These are phyloP conservation scores for Populus davidiana DNA, from an alignment of 345 rosid genomes.

Conservation along the genomic window DNA sequence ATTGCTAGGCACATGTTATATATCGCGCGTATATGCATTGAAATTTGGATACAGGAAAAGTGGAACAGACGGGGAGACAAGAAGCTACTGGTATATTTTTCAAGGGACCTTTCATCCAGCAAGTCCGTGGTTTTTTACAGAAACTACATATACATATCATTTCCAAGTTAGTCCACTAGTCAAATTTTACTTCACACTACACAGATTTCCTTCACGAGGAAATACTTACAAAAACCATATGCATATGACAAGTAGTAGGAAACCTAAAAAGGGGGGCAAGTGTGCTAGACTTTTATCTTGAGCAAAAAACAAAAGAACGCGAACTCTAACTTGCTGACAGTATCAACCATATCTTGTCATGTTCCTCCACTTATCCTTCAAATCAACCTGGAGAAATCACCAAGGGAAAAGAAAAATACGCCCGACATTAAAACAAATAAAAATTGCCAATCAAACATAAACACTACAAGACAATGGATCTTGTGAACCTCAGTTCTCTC, in stretches of 20 bases:
- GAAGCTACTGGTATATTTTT: not conserved
- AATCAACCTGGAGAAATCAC: conserved; percentile 40
- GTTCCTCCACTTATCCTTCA: conserved; percentile 76
- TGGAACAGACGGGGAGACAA: too few species aligned
- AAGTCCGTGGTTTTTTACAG: not conserved
- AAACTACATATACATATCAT: not conserved
- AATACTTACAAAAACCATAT: not conserved
- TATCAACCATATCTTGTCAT: conserved; percentile 21
- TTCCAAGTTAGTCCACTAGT: not conserved
- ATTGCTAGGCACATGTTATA: too few species aligned
- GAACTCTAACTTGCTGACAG: not conserved
- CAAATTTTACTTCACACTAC: not conserved
- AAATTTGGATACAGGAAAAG: too few species aligned
- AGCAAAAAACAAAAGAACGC: not conserved
- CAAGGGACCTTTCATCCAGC: not conserved
- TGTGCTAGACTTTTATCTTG: not conserved
- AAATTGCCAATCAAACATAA: not conserved
- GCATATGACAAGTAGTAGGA: not conserved
- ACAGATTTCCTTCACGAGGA: not conserved
- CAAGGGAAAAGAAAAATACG: not conserved
- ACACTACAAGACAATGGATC: not conserved
- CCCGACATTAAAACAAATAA: not conserved
- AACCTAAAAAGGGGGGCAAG: not conserved
- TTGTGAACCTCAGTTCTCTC: conserved; percentile 46
- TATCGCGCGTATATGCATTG: too few species aligned